Conservation (phyloP, 495 filamentous ascomycete species). For the Aspergillus funiculosus region DNA sequence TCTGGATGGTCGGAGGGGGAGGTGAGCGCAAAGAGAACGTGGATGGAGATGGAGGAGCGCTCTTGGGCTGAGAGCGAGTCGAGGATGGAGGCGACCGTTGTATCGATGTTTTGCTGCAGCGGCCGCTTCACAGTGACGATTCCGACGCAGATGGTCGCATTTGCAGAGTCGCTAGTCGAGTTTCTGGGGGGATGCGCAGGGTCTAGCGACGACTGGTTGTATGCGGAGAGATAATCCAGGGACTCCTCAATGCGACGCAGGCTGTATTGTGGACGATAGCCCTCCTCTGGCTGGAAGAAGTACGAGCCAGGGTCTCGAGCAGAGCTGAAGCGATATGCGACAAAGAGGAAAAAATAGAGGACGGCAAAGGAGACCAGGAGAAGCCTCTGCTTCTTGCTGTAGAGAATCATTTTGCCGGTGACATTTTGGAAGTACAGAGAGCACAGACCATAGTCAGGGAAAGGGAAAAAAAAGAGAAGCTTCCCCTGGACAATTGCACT, state of each 20-base stretch:
- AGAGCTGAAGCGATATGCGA: constrained; percentile 22
- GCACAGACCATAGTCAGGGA: not conserved
- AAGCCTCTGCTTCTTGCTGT: constrained; percentile 22
- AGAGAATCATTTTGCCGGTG: constrained; percentile 4
- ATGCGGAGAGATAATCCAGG: constrained; percentile 14
- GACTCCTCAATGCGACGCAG: constrained; percentile 21
- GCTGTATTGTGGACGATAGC: constrained; percentile 26
- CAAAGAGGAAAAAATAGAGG: constrained; percentile 26
- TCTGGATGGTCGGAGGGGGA: constrained; percentile 45
- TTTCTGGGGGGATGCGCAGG: not conserved
- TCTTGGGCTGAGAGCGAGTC: constrained; percentile 43
- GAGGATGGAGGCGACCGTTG: constrained; percentile 47
- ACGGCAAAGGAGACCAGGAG: constrained; percentile 23
- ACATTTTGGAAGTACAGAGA: not conserved
- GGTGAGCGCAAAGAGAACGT: constrained; percentile 48
- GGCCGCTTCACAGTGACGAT: constrained; percentile 34
- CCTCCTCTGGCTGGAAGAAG: constrained; percentile 24
- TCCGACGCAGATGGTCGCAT: constrained; percentile 28
- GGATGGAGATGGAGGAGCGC: constrained; percentile 41
- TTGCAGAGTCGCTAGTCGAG: constrained; percentile 2
- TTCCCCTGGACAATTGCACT: too few species aligned
- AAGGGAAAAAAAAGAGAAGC: not conserved
- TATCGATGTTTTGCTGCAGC: constrained; percentile 40
- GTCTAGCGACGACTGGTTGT: constrained; percentile 13
- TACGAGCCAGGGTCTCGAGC: constrained; percentile 22